Percentiles rank a stretch among this genome's conserved stretches.
Conservation (phyloP, 768 basidiomycete species). For the Tulasnella sp. region DNA sequence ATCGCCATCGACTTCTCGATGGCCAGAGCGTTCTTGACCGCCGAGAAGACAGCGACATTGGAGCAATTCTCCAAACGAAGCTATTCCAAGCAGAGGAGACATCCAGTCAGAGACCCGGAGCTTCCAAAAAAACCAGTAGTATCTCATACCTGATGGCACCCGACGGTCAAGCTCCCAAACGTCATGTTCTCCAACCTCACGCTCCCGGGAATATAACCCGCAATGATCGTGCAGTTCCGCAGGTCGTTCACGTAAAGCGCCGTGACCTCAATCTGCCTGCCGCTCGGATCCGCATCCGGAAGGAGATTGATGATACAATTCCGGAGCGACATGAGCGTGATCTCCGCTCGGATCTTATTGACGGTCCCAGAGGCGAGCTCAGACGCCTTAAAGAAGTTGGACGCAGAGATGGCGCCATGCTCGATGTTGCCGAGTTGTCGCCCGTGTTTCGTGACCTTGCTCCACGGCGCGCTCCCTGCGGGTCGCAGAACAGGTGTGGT, state of each 20-base stretch:
- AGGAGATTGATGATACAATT: neutral
- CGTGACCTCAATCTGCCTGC: neutral
- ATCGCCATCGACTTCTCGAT: neutral
- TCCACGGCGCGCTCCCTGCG: neutral
- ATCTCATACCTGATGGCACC: constrained; percentile 5
- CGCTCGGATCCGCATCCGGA: neutral
- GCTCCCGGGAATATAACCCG: neutral
- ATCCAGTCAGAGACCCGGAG: neutral
- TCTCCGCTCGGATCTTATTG: neutral
- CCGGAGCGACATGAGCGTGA: neutral
- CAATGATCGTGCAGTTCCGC: neutral
- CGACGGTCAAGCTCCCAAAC: neutral
- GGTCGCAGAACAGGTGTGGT: neutral
- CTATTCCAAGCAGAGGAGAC: neutral
- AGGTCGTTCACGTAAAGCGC: neutral
- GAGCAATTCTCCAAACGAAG: neutral
- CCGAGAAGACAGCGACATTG: neutral
- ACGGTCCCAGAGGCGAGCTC: too few relatives aligned
- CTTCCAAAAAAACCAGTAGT: too few relatives aligned
- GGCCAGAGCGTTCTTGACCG: neutral
- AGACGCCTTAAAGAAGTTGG: neutral
- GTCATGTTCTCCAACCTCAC: neutral
- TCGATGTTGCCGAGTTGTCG: neutral
- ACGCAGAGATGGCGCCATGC: neutral
- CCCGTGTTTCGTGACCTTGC: neutral